Base-by-base conservation (phyloP, 352 stramenopile species). In the Elongisporangium senticosum region DNA sequence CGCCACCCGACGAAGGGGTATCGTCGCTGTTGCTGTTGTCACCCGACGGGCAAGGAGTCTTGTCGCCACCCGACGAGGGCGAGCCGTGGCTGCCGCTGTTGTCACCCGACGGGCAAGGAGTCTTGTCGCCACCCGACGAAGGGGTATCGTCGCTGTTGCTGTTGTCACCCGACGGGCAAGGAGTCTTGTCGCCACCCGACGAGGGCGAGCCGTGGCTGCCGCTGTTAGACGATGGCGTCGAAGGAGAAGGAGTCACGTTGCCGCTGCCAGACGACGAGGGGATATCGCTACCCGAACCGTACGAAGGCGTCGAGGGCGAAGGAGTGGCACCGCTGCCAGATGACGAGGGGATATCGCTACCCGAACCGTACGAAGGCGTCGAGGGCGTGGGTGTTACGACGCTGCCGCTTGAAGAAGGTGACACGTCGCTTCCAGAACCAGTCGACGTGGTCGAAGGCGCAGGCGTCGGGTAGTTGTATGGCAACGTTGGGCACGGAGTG, bases 401-500 rank as follows among this genome's bases (percentile, higher is more conserved):
- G 33, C 33, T 43, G 33, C 33, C 33, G 13, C 10, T 17, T 17
- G 33, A 43, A n/a, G 61, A 49, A 4, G 61, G 23, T 1, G 61
- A 53, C 4, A 55, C 62, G n/a, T 63, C 23, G 39, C 55, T 56
- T 24, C n/a, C 26, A 3, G 50, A 23, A 8, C 22, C 26, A 3
- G 51, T 52, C 14, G 24, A 37, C 17, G 56, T 21, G 13, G 53
- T 28, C 0, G 53, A 21, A 0, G 53, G 53, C 10, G 53, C 50
- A 3, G 53, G 10, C 23, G 53, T 5, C 54, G 50, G 1, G 61
- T 54, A 59, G 54, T 59, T 60, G 54, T 69, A 69, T 40, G 56
- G 24, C 7, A 69, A 53, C 11, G 63, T 65, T 3, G 63, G 58
- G 55, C 58, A 69, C 1, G 63, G 64, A 2, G 60, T 67, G 48